phyloP scores from a whole-genome alignment of 441 rosid genomes.

The Adansonia grandidieri region DNA sequence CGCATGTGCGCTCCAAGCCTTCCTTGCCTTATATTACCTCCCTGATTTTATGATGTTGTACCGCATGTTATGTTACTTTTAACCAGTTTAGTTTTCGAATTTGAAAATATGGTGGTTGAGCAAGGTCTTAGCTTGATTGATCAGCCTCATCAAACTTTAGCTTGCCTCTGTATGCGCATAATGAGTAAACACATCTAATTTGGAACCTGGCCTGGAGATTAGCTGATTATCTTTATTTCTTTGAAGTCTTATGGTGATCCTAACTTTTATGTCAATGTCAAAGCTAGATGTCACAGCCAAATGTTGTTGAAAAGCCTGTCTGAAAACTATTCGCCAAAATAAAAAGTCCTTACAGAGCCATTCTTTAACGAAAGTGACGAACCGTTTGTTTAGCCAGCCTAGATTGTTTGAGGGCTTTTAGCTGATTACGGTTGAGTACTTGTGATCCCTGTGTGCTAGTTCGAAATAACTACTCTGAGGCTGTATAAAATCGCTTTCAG shows the following conservation, averaged over 20 bases:
- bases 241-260: not conserved
- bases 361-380: not conserved
- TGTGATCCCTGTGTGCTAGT: not conserved
- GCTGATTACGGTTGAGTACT: not conserved
- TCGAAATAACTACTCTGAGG: not conserved
- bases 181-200: not conserved
- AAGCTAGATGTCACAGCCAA: not conserved
- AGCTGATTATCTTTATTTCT: not conserved
- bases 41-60: not conserved
- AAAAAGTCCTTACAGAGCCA: not conserved
- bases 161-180: not conserved
- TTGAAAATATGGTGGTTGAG: not conserved
- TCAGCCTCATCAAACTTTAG: not conserved
- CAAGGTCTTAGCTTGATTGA: not conserved
- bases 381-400: not conserved
- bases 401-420: not conserved
- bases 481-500: slow-evolving; percentile 11
- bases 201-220: not conserved
- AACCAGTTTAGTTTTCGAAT: not conserved
- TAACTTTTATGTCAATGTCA: not conserved
- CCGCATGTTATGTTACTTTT: not conserved
- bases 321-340: not conserved
- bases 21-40: not conserved
- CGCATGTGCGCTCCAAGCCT: not conserved
- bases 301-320: not conserved